Base-by-base conservation (phyloP, 768 basidiomycete species). In the Calocybe gangraenosa region DNA sequence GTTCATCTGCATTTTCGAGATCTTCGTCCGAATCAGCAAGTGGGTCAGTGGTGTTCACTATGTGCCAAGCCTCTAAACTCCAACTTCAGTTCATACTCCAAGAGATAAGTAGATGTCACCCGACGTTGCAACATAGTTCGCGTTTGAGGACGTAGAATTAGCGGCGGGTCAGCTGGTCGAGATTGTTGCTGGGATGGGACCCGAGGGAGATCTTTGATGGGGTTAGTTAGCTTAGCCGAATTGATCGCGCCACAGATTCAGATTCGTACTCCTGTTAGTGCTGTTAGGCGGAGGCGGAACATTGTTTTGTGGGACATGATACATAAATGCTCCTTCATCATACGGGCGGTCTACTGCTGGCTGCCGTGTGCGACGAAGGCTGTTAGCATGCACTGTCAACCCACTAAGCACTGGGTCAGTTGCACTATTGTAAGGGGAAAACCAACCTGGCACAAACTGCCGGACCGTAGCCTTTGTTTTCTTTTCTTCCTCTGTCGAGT, bases 21-120 rank as follows among this genome's bases (percentile, higher is more conserved):
- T 90, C 87, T 31, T 84, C 83, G 52, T 89, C 87, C 10, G 87
- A 87, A 64, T 87, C 84, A 10, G 65, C 67, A 13, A 88, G 66
- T 13, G 86, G 82, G 57, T 89, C 85, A 28, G 72, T 71, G 20
- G 74, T 76, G 31, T 71, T 72, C 21, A 81, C 73, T 23, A 78
- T 65, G 54, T 83, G 79, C 85, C 84, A 89, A 6, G 87, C 85
- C 47, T 89, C 87, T 90, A 65, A 49, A 40, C 19, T 41, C 36
- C 33, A 42, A 49, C 37, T 35, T 46, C 36, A 47, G 21, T 46
- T 47, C 42, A 37, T 18, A 21, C 34, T 31, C n/a, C 30, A 37
- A 31, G 40, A 36, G 53, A 19, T 47, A 47, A 48, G 22, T 8
- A 39, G 39, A 25, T 22, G 17, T 35, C 25, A 22, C 20, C 21